Evolutionary conservation across 2,329 filamentous ascomycete species (phyloP).

Genomic region (Beauveria sp.): DNA sequence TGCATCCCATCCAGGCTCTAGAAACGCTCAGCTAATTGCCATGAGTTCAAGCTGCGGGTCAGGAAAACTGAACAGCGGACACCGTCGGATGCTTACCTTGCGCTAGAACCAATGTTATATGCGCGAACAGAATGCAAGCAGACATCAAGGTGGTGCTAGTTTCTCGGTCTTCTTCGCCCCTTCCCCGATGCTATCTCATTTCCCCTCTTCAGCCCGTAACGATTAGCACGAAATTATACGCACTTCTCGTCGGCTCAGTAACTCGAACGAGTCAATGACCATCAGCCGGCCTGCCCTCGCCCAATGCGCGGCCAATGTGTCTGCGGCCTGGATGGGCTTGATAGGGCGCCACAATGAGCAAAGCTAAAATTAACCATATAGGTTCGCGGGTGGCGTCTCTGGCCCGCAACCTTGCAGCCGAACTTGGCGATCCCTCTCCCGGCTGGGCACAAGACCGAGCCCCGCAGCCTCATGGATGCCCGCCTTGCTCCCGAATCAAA

Average conservation of each 20-base stretch:
- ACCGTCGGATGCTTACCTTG: background rate
- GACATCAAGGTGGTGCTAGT: conserved; percentile 1
- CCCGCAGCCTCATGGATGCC: background rate
- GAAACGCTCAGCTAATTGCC: background rate
- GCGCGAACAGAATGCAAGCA: background rate
- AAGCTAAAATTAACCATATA: conserved; percentile 7
- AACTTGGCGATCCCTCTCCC: background rate
- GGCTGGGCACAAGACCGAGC: background rate
- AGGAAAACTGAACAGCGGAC: background rate
- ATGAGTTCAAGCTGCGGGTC: background rate
- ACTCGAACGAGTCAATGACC: background rate
- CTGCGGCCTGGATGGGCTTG: background rate
- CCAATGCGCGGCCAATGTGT: background rate
- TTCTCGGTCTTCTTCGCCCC: no score
- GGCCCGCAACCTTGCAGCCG: conserved; percentile 1
- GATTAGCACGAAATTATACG: background rate
- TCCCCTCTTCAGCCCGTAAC: background rate
- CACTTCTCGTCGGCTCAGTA: background rate
- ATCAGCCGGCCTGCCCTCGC: background rate
- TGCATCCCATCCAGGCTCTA: background rate
- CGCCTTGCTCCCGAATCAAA: conserved; percentile 3
- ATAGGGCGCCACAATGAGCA: background rate
- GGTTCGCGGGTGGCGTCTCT: background rate
- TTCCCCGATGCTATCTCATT: background rate
- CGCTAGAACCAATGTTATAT: background rate